Percentiles rank a stretch among this genome's conserved stretches.
phyloP scores from a whole-genome alignment of 2,329 filamentous ascomycete species.

The Ploettnerulaceae sp. region DNA sequence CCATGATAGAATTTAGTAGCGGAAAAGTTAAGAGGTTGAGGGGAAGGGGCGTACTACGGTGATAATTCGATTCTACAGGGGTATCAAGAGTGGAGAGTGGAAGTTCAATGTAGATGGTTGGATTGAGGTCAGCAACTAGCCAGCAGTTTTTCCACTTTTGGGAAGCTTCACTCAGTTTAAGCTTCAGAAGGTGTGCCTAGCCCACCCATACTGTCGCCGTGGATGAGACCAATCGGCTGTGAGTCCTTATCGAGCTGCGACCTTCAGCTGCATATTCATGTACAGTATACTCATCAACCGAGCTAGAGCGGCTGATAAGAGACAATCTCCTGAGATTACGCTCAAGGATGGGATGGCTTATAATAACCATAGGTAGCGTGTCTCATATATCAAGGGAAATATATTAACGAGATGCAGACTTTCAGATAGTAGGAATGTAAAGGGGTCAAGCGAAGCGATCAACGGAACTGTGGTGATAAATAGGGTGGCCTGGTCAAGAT shows the following conservation, averaged over 20 bases:
- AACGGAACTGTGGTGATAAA: too few relatives aligned
- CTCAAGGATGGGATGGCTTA: constrained; percentile 2
- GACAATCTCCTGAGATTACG: neutral
- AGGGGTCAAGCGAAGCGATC: too few relatives aligned
- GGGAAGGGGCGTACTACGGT: neutral
- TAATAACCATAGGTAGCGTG: too few relatives aligned
- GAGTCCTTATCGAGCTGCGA: neutral
- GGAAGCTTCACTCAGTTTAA: constrained; percentile 14
- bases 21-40: neutral
- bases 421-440: too few relatives aligned
- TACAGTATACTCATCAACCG: too few relatives aligned
- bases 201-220: neutral
- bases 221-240: neutral
- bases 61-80: too few relatives aligned
- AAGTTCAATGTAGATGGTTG: neutral
- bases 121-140: neutral
- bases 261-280: constrained; percentile 1
- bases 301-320: neutral
- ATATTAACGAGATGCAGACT: too few relatives aligned
- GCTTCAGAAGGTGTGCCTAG: neutral
- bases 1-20: constrained; percentile 5
- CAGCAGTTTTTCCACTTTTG: constrained; percentile 8
- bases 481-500: too few relatives aligned
- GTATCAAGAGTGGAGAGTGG: neutral
- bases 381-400: too few relatives aligned